Base-by-base conservation (phyloP, 2,329 filamentous ascomycete genomes). In the Cladophialophora carrionii region DNA sequence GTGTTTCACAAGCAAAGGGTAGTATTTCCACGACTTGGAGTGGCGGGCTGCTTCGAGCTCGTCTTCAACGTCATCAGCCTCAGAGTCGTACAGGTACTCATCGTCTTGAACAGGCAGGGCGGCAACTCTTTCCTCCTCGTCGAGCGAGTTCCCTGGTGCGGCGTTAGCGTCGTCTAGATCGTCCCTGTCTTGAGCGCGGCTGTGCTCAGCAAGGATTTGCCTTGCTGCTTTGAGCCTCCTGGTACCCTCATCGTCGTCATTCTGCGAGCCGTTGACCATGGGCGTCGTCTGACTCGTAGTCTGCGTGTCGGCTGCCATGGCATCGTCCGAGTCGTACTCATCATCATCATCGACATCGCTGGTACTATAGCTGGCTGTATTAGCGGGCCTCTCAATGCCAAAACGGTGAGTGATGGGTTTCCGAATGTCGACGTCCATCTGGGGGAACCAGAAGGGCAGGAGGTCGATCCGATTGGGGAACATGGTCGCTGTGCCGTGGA, bases 361-460 rank as follows among this genome's bases (percentile, higher is more conserved):
- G 0, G 91, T 93, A 24, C 87, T 88, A 62, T 90, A 87, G 43
- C 88, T 90, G 37, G 88, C 87, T 61, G 90, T 91, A 22, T 90
- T 85, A 6, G 87, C 87, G 0, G 90, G 88, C 37, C 94, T 85
- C 73, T 91, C 89, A 72, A 99, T 97, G 62, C 95, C 95, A 75
- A 98, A 98, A 71, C 90, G 87, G 73, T 95, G 92, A 3, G 87
- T 92, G 32, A 88, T 86, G 0, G 95, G 92, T 78, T 99, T 99
- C 71, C 93, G 90, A 73, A 99, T 99, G 74, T 99, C 95, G 26
- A 96, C 88, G 71, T 96, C 89, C 95, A 99, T 99, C 79, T 99
- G 95, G 0, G 95, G 95, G 83, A 94, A 91, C 95, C 95, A 99
- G 82, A 91, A 99, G 0, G 95, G 95, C 5, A 99, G 83, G 12